Evolutionary conservation across 2,329 filamentous ascomycete species (phyloP), one percentile per base, ranked within the genome.

Genomic region (Ceratocystis destructans): DNA sequence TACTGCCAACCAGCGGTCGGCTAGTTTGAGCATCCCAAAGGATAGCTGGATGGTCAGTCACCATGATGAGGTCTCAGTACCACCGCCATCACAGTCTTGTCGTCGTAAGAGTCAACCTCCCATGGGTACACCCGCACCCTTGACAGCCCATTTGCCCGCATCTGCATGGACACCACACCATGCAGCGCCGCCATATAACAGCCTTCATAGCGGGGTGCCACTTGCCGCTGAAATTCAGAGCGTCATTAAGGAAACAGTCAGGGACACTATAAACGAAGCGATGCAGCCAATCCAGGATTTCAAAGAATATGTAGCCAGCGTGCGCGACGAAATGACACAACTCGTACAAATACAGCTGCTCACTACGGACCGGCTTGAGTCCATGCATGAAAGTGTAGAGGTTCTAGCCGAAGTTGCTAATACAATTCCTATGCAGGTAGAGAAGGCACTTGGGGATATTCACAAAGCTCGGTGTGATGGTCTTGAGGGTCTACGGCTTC

Each of bases 391-490:
- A 12, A 22, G 45, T 25, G 62, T 12, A 44, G n/a, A 37, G 45
- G 17, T 33, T 5, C 28, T 55, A 31, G n/a, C n/a, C 1, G 28
- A 41, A n/a, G 17, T 15, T 25, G 17, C 55, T n/a, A n/a, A 59
- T 31, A 7, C 33, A 8, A 55, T 55, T 10, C 46, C 33, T 15
- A 28, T 48, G 64, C 55, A 65, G 8, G 28, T 46, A 5, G 31
- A 61, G 7, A 46, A 61, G 44, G 55, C 55, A 5, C 28, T 65
- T 25, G 33, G n/a, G 5, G 64, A 62, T 25, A 61, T 65, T 4
- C 28, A 57, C 6, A 28, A 45, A 28, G 64, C 55, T n/a, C 64
- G 61, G 44, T n/a, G n/a, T 5, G 64, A 65, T 55, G 55, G 55
- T 5, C 5, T 65, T 1, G 44, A 65, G 44, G 10, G 55, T 15